Base-by-base conservation (phyloP, 2,329 filamentous ascomycete genomes). In the Thielaviopsis ethacetica region DNA sequence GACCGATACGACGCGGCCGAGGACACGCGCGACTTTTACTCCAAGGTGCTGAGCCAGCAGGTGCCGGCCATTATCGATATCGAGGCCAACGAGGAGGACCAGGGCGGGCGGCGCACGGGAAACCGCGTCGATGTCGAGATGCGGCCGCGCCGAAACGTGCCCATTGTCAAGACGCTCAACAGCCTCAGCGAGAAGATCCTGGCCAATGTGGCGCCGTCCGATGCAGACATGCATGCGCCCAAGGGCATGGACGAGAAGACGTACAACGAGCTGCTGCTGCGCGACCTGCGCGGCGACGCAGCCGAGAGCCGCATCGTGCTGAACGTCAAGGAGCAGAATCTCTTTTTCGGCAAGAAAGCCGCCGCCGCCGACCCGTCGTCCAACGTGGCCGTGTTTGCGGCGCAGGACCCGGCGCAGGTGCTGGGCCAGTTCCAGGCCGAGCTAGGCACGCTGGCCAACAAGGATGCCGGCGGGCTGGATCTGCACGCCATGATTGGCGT, bases 51-150 rank as follows among this genome's bases (percentile, higher is more conserved):
- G 63, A 74, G 83, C 3, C 74, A 83, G 38, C 80, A 85, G 59
- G 82, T 98, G 21, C 91, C 93, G 0, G 84, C 91, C 65, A 91
- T 94, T 63, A 91, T 98, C 65, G 87, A 98, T 68, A 72, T 98
- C 26, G 88, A 91, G 67, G 93, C 86, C 30, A 98, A 98, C 67
- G 93, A 97, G 71, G 88, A 93, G 69, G 91, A 98, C 66, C 84
- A 95, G 69, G 94, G 90, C 65, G 88, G 91, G 57, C 81, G 85
- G 66, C 84, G 79, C 65, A 73, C 78, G 62, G 93, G 93, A 55
- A 97, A 98, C 69, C 79, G 85, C 57, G 89, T 91, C 59, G 90
- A 97, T 68, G 73, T 86, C 41, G 93, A 94, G 63, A 96, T 97
- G 89, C 81, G 88, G 38, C 89, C 90, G 1, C 78, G 83, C 12